Conservation (phyloP, 352 stramenopile genomes). For the Pythium rishiriense region DNA sequence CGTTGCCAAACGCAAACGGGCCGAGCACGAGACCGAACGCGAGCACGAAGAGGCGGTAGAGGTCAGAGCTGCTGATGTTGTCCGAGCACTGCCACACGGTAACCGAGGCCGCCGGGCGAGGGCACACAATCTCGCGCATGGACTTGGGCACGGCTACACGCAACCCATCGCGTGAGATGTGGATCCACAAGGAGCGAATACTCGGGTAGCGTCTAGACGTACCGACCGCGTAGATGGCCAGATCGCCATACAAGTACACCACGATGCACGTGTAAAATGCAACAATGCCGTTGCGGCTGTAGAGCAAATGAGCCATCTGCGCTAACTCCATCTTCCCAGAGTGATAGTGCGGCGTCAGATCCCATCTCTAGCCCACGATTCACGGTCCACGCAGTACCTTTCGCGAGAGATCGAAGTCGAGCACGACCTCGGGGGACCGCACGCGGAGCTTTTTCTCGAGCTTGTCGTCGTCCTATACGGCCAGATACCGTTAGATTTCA, state of each 20-base stretch:
- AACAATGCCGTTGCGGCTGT: slow-evolving; percentile 58
- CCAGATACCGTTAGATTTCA: not conserved
- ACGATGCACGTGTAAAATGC: slow-evolving; percentile 82
- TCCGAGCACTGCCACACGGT: slow-evolving; percentile 72
- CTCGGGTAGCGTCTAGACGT: slow-evolving; percentile 24
- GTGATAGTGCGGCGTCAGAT: not conserved
- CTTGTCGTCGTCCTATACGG: slow-evolving; percentile 48
- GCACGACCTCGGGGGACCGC: slow-evolving; percentile 31
- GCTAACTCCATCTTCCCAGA: slow-evolving; percentile 73
- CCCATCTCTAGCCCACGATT: no score
- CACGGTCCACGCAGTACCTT: no score
- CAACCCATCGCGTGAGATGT: not conserved
- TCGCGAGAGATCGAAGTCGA: slow-evolving; percentile 76
- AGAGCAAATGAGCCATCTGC: slow-evolving; percentile 82
- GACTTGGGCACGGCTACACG: slow-evolving; percentile 83
- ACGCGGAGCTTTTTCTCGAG: slow-evolving; percentile 50
- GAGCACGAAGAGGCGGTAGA: slow-evolving; percentile 84
- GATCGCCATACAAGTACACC: slow-evolving; percentile 85
- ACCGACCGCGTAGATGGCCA: slow-evolving; percentile 88
- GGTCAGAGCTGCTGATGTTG: slow-evolving; percentile 68
- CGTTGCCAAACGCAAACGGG: slow-evolving; percentile 77
- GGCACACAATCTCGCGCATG: slow-evolving; percentile 82
- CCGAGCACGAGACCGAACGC: slow-evolving; percentile 72
- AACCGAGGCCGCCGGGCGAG: slow-evolving; percentile 44
- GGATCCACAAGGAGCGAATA: not conserved